Base-by-base conservation (phyloP, 305 asterid species). In the Fraxinus latifolia region DNA sequence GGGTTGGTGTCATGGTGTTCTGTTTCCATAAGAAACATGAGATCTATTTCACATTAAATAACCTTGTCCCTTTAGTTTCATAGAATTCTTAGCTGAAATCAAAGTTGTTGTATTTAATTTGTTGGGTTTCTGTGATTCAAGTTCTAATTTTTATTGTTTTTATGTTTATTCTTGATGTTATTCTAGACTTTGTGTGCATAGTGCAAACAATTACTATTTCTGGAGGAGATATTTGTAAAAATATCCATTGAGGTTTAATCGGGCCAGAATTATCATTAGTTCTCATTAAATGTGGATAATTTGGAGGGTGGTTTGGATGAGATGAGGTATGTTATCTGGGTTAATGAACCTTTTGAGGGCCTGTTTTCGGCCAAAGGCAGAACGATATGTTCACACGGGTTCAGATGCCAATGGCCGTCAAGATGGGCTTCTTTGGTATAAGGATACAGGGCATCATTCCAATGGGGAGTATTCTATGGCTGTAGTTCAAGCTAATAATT, bases 321-420 rank as follows among this genome's bases (percentile, higher is more conserved):
- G 90, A 94, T 94, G 98, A 93, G 98, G 97, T 97, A 94, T 94
- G 98, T 89, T 94, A 89, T 93, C 97, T 71, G 93, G 91, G 94
- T 93, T 95, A 85, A 93, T 95, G 93, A 91, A 92, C 90, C 87
- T 93, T 85, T 85, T 93, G 86, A 86, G 85, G 97, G 97, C 96
- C 93, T 95, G 97, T 86, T 93, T 95, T 91, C 93, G 93, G 90
- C 92, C 96, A 71, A 91, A 91, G 82, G 80, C 92, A 31, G 93
- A 89, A 80, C 84, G 87, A 55, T 79, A 75, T 78, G 87, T 86
- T 77, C 94, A 89, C 82, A 32, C 87, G 6, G 90, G 92, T 79
- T 86, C 96, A 11, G 98, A 93, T 76, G 82, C 96, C 32, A 87
- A 90, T 80, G 94, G 91, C 77, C 92, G 89, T 31, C 92, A 91